phyloP scores from a whole-genome alignment of 2,329 filamentous ascomycete genomes.

The Aspergillus bombycis region DNA sequence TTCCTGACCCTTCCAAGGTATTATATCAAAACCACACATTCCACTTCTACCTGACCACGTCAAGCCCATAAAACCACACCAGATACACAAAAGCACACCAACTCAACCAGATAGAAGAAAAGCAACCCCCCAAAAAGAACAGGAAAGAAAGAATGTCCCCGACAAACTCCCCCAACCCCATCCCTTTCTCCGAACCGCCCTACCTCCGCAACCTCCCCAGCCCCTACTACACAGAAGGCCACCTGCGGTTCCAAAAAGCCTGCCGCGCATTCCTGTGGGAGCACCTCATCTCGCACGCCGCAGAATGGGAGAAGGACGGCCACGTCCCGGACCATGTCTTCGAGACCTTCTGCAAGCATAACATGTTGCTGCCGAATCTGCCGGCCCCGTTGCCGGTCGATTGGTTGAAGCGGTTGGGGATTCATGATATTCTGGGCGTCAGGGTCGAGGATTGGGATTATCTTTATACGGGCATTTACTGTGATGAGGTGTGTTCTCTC shows the following conservation, averaged over 20 bases:
- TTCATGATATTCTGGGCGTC: slow-evolving; percentile 67
- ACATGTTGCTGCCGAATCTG: slow-evolving; percentile 72
- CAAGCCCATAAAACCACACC: too few species aligned
- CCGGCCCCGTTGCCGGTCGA: slow-evolving; percentile 69
- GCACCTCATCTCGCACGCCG: slow-evolving; percentile 62
- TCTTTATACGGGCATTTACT: slow-evolving; percentile 70
- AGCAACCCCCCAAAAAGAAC: background rate
- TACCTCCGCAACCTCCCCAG: slow-evolving; percentile 72
- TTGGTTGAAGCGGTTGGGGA: slow-evolving; percentile 68
- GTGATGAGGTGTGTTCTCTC: slow-evolving; percentile 58
- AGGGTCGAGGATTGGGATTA: slow-evolving; percentile 76
- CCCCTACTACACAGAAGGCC: slow-evolving; percentile 69
- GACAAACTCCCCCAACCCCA: slow-evolving; percentile 15
- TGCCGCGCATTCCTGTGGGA: slow-evolving; percentile 68
- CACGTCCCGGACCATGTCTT: slow-evolving; percentile 68
- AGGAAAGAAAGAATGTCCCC: background rate
- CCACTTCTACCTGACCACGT: too few species aligned
- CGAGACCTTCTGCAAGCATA: slow-evolving; percentile 63
- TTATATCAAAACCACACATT: too few species aligned
- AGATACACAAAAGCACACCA: too few species aligned
- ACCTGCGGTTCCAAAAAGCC: slow-evolving; percentile 68
- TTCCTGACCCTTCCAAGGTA: too few species aligned
- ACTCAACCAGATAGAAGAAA: too few species aligned
- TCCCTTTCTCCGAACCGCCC: slow-evolving; percentile 74
- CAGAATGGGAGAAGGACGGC: slow-evolving; percentile 71